Evolutionary conservation across 2,329 filamentous ascomycete genomes (phyloP).

Genomic region (Diaporthe ampelina): DNA sequence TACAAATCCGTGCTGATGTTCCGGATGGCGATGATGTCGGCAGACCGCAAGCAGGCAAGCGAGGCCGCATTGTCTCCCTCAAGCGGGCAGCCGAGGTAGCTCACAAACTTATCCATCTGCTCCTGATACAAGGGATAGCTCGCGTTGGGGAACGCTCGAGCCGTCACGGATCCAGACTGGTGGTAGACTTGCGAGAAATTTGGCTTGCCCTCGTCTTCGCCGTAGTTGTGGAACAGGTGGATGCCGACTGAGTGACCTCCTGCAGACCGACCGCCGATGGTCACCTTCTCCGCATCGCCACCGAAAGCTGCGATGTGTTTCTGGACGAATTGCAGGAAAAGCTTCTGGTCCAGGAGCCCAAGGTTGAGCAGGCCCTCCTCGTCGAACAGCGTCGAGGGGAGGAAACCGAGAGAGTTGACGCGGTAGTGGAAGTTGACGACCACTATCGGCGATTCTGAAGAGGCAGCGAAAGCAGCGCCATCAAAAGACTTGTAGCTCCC

Average conservation of each 20-base stretch:
- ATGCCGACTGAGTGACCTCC: constrained; percentile 34
- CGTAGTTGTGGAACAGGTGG: constrained; percentile 49
- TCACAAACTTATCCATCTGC: constrained; percentile 50
- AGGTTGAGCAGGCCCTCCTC: constrained; percentile 46
- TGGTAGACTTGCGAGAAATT: constrained; percentile 53
- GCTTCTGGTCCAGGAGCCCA: constrained; percentile 43
- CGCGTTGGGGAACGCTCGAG: constrained; percentile 53
- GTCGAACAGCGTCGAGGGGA: constrained; percentile 43
- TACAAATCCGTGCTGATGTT: constrained; percentile 56
- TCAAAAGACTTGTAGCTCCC: constrained; percentile 54
- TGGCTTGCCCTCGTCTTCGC: constrained; percentile 47
- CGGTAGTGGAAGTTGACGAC: constrained; percentile 50
- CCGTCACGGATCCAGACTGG: constrained; percentile 55
- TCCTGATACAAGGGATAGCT: constrained; percentile 51
- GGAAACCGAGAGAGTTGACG: constrained; percentile 48
- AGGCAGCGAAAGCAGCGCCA: constrained; percentile 49
- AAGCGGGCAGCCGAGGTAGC: constrained; percentile 49
- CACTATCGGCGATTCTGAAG: constrained; percentile 46
- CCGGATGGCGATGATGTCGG: constrained; percentile 54
- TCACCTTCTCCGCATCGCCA: constrained; percentile 44
- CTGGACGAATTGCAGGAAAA: constrained; percentile 44
- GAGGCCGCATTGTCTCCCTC: constrained; percentile 49
- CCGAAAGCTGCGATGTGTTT: constrained; percentile 45
- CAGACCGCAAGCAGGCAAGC: constrained; percentile 55
- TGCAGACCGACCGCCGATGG: constrained; percentile 37